These are phyloP conservation scores for Aureobasidium zeae DNA, from an alignment of 2,329 filamentous ascomycete species.

Conservation along the genomic window DNA sequence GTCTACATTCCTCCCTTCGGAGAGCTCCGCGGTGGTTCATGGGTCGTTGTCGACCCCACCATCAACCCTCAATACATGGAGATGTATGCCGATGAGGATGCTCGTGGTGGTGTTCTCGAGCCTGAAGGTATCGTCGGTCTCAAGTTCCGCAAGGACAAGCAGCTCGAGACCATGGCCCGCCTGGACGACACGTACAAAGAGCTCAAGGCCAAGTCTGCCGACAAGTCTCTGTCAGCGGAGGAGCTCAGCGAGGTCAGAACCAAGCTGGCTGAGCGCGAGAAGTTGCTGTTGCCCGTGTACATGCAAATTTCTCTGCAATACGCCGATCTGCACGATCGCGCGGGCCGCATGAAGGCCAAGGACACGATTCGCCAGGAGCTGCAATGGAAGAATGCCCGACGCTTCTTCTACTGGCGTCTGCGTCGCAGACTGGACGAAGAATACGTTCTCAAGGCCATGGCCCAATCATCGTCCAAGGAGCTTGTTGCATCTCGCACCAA, in stretches of 20 bases:
- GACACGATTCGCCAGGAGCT: conserved; percentile 77
- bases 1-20: conserved; percentile 97
- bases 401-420: conserved; percentile 99
- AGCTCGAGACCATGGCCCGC: conserved; percentile 94
- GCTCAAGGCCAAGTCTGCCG: conserved; percentile 68
- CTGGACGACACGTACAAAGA: conserved; percentile 75
- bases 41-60: conserved; percentile 97
- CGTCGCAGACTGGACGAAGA: conserved; percentile 95
- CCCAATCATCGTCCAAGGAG: conserved; percentile 32
- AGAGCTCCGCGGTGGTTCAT: conserved; percentile 96
- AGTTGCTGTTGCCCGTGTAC: conserved; percentile 85
- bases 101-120: conserved; percentile 93
- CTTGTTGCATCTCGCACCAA: conserved; percentile 32
- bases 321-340: conserved; percentile 91
- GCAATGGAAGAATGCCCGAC: conserved; percentile 77
- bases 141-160: conserved; percentile 96
- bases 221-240: conserved; percentile 60
- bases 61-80: conserved; percentile 97
- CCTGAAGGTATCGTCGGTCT: conserved; percentile 97
- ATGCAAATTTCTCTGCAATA: conserved; percentile 93
- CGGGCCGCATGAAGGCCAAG: conserved; percentile 98
- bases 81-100: conserved; percentile 95
- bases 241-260: conserved; percentile 69
- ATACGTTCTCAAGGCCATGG: conserved; percentile 88
- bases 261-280: conserved; percentile 77